These are phyloP conservation scores for Dactylellina sp. DNA, from an alignment of 2,329 filamentous ascomycete genomes.

Conservation along the genomic window DNA sequence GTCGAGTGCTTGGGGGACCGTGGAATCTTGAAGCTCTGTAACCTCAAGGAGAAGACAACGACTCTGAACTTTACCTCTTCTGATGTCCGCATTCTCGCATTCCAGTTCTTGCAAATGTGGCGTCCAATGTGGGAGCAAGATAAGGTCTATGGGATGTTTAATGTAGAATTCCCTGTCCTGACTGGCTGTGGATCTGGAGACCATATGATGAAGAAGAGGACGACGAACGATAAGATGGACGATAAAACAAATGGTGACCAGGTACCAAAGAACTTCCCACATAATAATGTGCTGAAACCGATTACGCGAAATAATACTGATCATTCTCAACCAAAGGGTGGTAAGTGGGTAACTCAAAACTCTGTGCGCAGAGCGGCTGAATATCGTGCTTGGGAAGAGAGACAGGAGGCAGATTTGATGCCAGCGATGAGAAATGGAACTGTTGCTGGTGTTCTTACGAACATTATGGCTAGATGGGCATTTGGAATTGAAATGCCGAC, in stretches of 20 bases:
- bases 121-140: slow-evolving; percentile 26
- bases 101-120: not conserved
- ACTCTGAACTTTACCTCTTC: not conserved
- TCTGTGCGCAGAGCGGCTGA: not conserved
- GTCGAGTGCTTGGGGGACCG: slow-evolving; percentile 26
- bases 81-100: slow-evolving; percentile 4
- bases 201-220: not conserved
- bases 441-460: slow-evolving; percentile 22
- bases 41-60: slow-evolving; percentile 21
- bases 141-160: not conserved
- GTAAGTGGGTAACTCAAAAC: too few relatives aligned
- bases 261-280: too few relatives aligned
- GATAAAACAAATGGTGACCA: too few relatives aligned
- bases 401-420: not conserved
- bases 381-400: not conserved
- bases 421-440: not conserved
- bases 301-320: too few relatives aligned
- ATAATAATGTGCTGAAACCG: too few relatives aligned
- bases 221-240: not conserved
- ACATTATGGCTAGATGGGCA: slow-evolving; percentile 22
- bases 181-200: not conserved
- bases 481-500: slow-evolving; percentile 25
- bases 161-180: not conserved
- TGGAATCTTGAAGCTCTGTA: slow-evolving; percentile 38
- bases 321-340: too few relatives aligned